These are phyloP conservation scores for Meyerozyma athensensis DNA, from an alignment of 1,139 yeast genomes.

Conservation along the genomic window DNA sequence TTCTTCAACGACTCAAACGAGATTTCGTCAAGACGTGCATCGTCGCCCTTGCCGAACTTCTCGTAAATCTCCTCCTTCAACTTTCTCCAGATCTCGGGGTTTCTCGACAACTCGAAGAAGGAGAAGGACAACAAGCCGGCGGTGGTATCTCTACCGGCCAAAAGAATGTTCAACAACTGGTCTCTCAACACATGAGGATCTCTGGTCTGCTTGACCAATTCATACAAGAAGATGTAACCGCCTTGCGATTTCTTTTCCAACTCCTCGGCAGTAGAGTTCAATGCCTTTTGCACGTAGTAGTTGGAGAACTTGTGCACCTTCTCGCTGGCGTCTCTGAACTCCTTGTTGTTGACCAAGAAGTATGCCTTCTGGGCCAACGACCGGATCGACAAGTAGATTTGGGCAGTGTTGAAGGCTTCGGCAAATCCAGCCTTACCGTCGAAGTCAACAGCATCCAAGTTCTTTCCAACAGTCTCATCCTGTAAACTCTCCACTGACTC, in stretches of 20 bases:
- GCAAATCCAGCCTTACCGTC: slow-evolving; percentile 21
- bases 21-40: slow-evolving; percentile 24
- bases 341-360: slow-evolving; percentile 25
- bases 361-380: slow-evolving; percentile 32
- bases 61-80: slow-evolving; percentile 29
- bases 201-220: slow-evolving; percentile 41
- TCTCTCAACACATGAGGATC: slow-evolving; percentile 39
- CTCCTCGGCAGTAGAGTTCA: slow-evolving; percentile 20
- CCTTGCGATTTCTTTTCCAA: slow-evolving; percentile 32
- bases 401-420: slow-evolving; percentile 38
- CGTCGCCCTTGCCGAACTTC: slow-evolving; percentile 33
- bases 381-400: slow-evolving; percentile 33
- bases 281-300: slow-evolving; percentile 24
- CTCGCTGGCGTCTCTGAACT: slow-evolving; percentile 27
- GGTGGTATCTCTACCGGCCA: slow-evolving; percentile 47
- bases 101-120: slow-evolving; percentile 38
- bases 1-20: slow-evolving; percentile 49
- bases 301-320: slow-evolving; percentile 25
- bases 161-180: slow-evolving; percentile 40
- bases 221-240: slow-evolving; percentile 41
- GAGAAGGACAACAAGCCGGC: slow-evolving; percentile 42
- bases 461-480: slow-evolving; percentile 21
- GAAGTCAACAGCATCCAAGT: slow-evolving; percentile 11
- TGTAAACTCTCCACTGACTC: slow-evolving; percentile 42
- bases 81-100: slow-evolving; percentile 31